These are phyloP conservation scores for Sclerotinia spermophila DNA, from an alignment of 2,329 filamentous ascomycete species.

Conservation along the genomic window DNA sequence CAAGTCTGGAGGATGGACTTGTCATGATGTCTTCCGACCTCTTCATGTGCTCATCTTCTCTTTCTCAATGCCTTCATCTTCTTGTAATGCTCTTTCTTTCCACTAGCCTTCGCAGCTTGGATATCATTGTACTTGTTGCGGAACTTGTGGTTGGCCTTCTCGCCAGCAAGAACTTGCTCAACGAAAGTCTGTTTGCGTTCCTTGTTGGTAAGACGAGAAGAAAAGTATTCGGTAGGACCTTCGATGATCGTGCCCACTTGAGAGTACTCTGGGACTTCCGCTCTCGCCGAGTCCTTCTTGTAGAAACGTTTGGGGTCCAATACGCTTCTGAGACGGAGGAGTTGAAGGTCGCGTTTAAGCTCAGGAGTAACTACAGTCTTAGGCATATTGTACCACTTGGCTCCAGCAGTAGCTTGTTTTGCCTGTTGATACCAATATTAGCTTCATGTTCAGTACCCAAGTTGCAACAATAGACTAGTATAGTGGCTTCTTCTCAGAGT, in stretches of 20 bases:
- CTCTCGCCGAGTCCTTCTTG: constrained; percentile 67
- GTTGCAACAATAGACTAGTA: constrained; percentile 15
- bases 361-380: constrained; percentile 79
- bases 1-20: background rate
- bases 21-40: constrained; percentile 3
- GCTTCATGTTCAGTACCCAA: constrained; percentile 19
- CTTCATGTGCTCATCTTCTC: constrained; percentile 19
- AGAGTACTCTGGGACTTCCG: constrained; percentile 67
- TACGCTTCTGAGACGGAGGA: constrained; percentile 83
- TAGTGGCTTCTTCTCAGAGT: constrained; percentile 52
- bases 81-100: constrained; percentile 88
- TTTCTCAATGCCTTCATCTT: constrained; percentile 54
- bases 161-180: constrained; percentile 72
- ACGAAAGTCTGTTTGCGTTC: constrained; percentile 84
- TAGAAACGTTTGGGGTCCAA: constrained; percentile 72
- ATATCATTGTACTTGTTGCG: constrained; percentile 85
- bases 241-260: constrained; percentile 87
- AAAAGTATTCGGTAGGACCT: constrained; percentile 84
- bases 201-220: constrained; percentile 74
- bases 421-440: constrained; percentile 30
- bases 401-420: constrained; percentile 64
- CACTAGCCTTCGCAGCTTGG: constrained; percentile 76
- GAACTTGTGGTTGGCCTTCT: constrained; percentile 67
- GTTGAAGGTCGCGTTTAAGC: constrained; percentile 82
- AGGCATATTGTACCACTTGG: constrained; percentile 84